Evolutionary conservation across 805 yeast species (phyloP).

Genomic region (Kluyveromyces dobzhanskii): DNA sequence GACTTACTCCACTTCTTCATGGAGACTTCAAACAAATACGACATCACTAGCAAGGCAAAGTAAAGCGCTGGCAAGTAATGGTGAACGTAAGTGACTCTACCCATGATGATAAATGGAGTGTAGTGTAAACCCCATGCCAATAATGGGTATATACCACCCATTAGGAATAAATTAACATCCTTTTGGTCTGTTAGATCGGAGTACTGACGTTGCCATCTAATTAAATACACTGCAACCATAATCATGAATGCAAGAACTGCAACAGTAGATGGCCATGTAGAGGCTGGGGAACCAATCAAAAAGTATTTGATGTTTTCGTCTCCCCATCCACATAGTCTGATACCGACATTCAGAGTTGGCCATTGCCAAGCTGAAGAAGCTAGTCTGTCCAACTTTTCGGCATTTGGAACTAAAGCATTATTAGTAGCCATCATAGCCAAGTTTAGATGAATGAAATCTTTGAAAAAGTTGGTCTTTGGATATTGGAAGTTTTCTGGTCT

Average conservation of each 20-base stretch:
- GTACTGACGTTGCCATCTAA: constrained; percentile 81
- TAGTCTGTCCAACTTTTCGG: constrained; percentile 62
- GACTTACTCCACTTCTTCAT: constrained; percentile 26
- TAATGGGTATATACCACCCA: constrained; percentile 74
- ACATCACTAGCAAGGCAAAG: constrained; percentile 55
- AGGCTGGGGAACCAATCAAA: constrained; percentile 68
- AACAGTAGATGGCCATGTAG: constrained; percentile 66
- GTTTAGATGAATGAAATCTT: constrained; percentile 67
- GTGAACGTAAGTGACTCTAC: constrained; percentile 79
- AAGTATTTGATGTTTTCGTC: constrained; percentile 57
- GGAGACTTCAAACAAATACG: constrained; percentile 44
- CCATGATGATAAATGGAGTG: constrained; percentile 71
- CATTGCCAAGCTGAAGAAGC: constrained; percentile 83
- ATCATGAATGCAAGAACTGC: constrained; percentile 51
- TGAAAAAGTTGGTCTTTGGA: constrained; percentile 71
- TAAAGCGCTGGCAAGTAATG: constrained; percentile 80
- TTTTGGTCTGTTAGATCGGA: constrained; percentile 45
- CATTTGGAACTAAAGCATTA: constrained; percentile 56
- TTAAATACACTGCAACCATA: constrained; percentile 36
- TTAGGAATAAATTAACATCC: constrained; percentile 44
- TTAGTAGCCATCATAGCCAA: constrained; percentile 93
- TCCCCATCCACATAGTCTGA: constrained; percentile 73
- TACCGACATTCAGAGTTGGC: constrained; percentile 71
- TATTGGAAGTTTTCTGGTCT: constrained; percentile 30
- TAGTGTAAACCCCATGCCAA: constrained; percentile 76